Conservation (phyloP, 2,329 filamentous ascomycete genomes). For the Talaromyces sp. region DNA sequence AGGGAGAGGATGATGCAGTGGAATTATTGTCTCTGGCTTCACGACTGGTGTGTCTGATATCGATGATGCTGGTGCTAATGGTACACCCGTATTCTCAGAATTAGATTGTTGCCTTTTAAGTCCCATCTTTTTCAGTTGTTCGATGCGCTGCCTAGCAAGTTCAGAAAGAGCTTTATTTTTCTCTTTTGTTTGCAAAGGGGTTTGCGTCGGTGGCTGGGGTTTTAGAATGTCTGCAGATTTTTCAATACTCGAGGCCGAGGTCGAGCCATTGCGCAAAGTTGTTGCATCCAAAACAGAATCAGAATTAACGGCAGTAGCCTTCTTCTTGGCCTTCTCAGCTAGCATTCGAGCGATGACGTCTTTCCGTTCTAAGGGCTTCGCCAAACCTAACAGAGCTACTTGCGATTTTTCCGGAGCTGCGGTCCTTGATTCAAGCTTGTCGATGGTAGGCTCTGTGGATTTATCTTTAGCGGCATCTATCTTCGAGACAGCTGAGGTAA, state of each 20-base stretch:
- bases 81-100: not conserved
- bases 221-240: slow-evolving; percentile 13
- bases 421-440: not conserved
- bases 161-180: slow-evolving; percentile 66
- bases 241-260: slow-evolving; percentile 1
- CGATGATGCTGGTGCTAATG: not conserved
- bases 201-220: slow-evolving; percentile 16
- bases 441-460: not conserved
- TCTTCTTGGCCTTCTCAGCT: slow-evolving; percentile 66
- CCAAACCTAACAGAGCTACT: not conserved
- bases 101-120: slow-evolving; percentile 35
- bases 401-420: not conserved
- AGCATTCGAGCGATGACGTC: slow-evolving; percentile 73
- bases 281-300: not conserved
- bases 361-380: slow-evolving; percentile 62
- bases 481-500: slow-evolving; percentile 23
- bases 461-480: slow-evolving; percentile 15
- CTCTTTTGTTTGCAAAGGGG: slow-evolving; percentile 22
- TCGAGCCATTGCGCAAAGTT: not conserved
- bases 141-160: slow-evolving; percentile 72
- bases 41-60: not conserved
- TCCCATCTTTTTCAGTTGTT: slow-evolving; percentile 61
- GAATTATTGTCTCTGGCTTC: not conserved
- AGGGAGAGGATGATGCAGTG: slow-evolving; percentile 37
- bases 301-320: slow-evolving; percentile 13